Base-by-base conservation (phyloP, 2,329 filamentous ascomycete species). In the Leptographium lundbergii region DNA sequence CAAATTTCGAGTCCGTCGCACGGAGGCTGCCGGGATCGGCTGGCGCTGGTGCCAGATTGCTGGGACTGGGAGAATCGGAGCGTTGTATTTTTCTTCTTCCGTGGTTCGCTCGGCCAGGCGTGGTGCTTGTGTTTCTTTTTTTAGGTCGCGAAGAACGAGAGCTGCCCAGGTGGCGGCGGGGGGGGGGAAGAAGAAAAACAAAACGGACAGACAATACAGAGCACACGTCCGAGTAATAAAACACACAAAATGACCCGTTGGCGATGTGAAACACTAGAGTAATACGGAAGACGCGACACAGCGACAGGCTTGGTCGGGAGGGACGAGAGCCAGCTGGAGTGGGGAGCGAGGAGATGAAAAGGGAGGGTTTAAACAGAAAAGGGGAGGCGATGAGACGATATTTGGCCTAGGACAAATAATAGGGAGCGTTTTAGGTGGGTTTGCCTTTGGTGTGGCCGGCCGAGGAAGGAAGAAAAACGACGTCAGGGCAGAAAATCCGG, bases 101-200 rank as follows among this genome's bases (percentile, higher is more conserved):
- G 29, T 45, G 14, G 17, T 48, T 34, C 54, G 58, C 29, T 54
- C 47, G 25, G 45, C 27, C 45, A 53, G 48, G 57, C 53, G 59
- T 32, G 22, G 57, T 57, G 55, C 36, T 39, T 24, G 53, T 61
- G 60, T 62, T 63, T 62, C 62, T 63, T 63, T 63, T 62, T 63
- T 63, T 63, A 63, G 62, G 62, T 61, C 59, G 52, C 34, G 48
- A 58, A 56, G 56, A 57, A 34, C 36, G 56, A 60, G 54, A 42
- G 57, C 45, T 55, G 48, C 34, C 45, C 29, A 57, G 59, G 53
- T 57, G 60, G 59, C 56, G 56, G 51, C 50, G 53, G 29, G 52
- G 54, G 58, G 45, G 13, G 29, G 36, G 22, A 57, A 14, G 19
- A 11, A 25, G 24, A 55, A 36, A 39, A 56, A 56, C 9, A 34